Base-by-base conservation (phyloP, 192 early-diverging fungal genomes). In the Coemansia sp. region DNA sequence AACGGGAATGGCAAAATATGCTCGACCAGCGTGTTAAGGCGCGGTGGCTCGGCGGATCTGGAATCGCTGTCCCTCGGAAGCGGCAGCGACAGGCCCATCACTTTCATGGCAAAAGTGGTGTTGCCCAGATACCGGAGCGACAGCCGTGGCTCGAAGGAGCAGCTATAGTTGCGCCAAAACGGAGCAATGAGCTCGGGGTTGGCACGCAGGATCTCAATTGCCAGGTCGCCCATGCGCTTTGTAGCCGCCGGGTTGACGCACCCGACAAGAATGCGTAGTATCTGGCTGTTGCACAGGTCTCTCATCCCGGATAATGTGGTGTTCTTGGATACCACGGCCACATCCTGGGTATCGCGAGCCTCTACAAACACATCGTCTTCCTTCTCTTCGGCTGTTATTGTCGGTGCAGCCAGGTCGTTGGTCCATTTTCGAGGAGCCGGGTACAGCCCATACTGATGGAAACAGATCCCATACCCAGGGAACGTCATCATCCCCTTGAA, bases 101-200 rank as follows among this genome's bases (percentile, higher is more conserved):
- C 71, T 51, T 74, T 73, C 39, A 75, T 48, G 4, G 72, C 77
- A 63, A 84, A 76, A 26, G 76, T 66, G 10, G 77, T 76, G 18
- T 66, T 71, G 8, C 72, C 73, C 59, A 84, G 61, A 44, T 69
- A 78, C 48, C 64, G 69, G 46, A 78, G 53, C 46, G 81, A 69
- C 57, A 75, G 60, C 59, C 77, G 72, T 21, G 81, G 76, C 64
- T 84, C 81, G 12, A 84, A 65, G 65, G 77, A 67, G 41, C 66
- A 55, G 12, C 34, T 24, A 48, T 63, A 70, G 69, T 60, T 70
- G 41, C 73, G 76, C 81, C 81, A 84, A 53, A 73, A 84, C 18
- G 81, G 81, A 20, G 81, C 81, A 39, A 78, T 63, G 23, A 84
- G 76, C 67, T 84, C 81, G 11, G 81, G 81, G 36, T 67, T 78